A percentile compares a stretch with the other conserved stretches of the same genome.
Conservation (phyloP, 257 asterid genomes). For the Jacaranda copaia region DNA sequence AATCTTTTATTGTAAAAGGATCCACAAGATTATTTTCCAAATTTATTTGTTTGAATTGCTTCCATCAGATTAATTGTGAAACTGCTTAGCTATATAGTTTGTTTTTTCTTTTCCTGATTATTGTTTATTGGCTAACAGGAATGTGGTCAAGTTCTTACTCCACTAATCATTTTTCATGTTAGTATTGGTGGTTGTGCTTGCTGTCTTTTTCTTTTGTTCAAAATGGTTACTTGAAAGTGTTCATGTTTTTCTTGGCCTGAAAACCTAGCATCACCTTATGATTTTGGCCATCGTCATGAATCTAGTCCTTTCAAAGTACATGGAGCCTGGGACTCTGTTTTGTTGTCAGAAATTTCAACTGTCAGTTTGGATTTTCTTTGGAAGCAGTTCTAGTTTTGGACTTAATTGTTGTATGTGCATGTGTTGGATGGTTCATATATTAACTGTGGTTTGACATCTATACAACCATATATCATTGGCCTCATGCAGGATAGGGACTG, state of each 20-base stretch:
- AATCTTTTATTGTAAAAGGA: constrained; percentile 35
- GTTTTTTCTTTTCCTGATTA: no score
- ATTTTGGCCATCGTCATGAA: constrained; percentile 21
- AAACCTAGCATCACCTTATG: constrained; percentile 20
- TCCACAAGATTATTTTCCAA: constrained; percentile 1
- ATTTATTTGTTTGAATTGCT: constrained; percentile 12
- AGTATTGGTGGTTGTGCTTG: constrained; percentile 7
- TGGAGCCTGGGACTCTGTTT: constrained; percentile 27
- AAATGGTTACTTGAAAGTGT: constrained; percentile 1
- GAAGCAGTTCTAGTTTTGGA: constrained; percentile 17
- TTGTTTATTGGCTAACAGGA: not conserved
- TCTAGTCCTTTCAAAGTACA: constrained; percentile 4
- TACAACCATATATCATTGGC: constrained; percentile 15
- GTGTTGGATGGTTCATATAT: constrained; percentile 25
- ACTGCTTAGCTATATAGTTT: not conserved
- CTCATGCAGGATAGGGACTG: constrained; percentile 91
- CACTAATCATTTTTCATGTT: constrained; percentile 1
- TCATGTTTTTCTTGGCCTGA: not conserved
- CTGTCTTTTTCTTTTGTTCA: constrained; percentile 1
- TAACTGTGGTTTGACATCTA: constrained; percentile 18
- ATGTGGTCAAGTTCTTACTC: not conserved
- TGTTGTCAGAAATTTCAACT: constrained; percentile 15
- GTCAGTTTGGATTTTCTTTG: constrained; percentile 8
- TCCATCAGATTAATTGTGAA: not conserved
- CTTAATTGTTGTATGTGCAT: constrained; percentile 1